A percentile compares a stretch with the other conserved stretches of the same genome.
Evolutionary conservation across 1,139 yeast genomes (phyloP).

Genomic region (Candida freyschussii): DNA sequence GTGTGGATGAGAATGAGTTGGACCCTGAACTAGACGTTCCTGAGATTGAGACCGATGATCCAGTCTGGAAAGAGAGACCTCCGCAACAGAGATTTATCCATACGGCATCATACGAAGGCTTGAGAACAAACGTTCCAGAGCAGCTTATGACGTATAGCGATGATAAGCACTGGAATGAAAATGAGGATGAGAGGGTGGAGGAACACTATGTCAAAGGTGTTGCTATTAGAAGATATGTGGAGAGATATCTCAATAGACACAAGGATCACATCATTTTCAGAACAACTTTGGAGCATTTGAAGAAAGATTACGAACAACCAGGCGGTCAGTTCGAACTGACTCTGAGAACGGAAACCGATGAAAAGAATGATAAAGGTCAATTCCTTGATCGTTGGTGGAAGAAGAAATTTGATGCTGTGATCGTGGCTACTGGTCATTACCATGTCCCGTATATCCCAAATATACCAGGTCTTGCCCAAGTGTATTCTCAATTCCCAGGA

Average conservation of each 20-base stretch:
- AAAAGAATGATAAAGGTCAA: constrained; percentile 22
- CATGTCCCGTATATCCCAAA: constrained; percentile 46
- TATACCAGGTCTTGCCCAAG: constrained; percentile 36
- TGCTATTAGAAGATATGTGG: constrained; percentile 33
- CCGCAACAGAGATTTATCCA: constrained; percentile 30
- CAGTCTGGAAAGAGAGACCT: constrained; percentile 19
- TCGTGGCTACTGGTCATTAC: constrained; percentile 53
- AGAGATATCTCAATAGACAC: constrained; percentile 32
- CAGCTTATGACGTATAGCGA: constrained; percentile 44
- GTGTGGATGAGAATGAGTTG: constrained; percentile 14
- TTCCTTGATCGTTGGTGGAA: constrained; percentile 35
- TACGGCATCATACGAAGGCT: constrained; percentile 37
- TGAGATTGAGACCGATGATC: constrained; percentile 9
- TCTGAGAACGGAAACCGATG: constrained; percentile 26
- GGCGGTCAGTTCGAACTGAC: constrained; percentile 33
- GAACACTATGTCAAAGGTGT: constrained; percentile 26
- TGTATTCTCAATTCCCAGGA: constrained; percentile 28
- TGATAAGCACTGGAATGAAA: constrained; percentile 30
- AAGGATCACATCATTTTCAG: constrained; percentile 27
- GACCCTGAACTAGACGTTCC: constrained; percentile 19
- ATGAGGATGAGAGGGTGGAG: constrained; percentile 22
- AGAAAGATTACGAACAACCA: constrained; percentile 15
- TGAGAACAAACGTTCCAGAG: constrained; percentile 40
- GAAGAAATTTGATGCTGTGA: constrained; percentile 44
- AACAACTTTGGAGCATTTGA: constrained; percentile 39